phyloP scores from a whole-genome alignment of 495 filamentous ascomycete genomes.

The Daldinia decipiens region DNA sequence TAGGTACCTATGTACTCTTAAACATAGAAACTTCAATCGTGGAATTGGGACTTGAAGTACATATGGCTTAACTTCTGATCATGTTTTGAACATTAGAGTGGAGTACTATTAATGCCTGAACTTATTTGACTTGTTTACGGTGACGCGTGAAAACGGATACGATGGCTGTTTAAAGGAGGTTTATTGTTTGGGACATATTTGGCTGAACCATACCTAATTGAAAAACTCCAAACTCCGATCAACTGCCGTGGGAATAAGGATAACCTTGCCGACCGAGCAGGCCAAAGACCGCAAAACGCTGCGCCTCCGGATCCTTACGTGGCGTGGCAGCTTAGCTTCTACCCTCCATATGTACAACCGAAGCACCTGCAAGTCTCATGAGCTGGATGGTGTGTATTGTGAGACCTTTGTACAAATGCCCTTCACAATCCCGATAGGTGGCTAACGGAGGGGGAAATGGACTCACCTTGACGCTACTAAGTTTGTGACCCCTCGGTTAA shows the following conservation, averaged over 20 bases:
- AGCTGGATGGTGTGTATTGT: conserved; percentile 14
- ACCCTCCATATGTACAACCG: conserved; percentile 18
- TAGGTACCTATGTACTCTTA: too few species aligned
- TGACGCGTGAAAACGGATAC: neutral
- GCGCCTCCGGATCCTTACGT: conserved; percentile 30
- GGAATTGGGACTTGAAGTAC: neutral
- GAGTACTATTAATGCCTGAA: neutral
- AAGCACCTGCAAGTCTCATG: conserved; percentile 2
- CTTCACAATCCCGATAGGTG: conserved; percentile 17
- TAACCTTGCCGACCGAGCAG: conserved; percentile 4
- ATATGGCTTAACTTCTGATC: neutral
- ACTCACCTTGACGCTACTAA: neutral
- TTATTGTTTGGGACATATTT: neutral
- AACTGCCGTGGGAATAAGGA: neutral
- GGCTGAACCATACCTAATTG: neutral
- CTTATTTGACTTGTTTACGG: neutral
- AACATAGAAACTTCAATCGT: neutral
- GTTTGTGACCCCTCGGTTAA: neutral
- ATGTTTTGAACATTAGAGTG: neutral
- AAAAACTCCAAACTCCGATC: conserved; percentile 30
- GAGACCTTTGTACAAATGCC: conserved; percentile 10
- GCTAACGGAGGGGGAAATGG: neutral
- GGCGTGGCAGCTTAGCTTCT: conserved; percentile 30
- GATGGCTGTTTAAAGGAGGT: neutral
- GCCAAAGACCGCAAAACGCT: conserved; percentile 1